Conservation (phyloP, 2,329 filamentous ascomycete genomes). For the Phialophora chinensis region DNA sequence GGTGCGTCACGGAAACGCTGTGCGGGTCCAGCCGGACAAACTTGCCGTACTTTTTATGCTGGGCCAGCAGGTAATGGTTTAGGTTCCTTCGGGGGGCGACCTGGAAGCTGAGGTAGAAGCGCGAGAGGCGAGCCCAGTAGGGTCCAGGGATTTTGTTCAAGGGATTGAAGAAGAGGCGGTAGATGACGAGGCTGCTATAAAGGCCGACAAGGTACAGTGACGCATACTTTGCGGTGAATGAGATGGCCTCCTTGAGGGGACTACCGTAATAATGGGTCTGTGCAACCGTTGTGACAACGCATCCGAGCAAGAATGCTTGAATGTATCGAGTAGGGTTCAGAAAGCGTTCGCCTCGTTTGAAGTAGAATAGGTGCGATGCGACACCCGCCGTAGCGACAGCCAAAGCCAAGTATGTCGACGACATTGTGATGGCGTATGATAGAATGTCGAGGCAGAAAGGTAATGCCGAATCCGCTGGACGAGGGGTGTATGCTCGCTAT, state of each 20-base stretch:
- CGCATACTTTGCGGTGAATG: constrained; percentile 13
- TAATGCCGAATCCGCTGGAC: neutral
- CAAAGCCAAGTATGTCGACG: constrained; percentile 11
- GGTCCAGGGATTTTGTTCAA: constrained; percentile 45
- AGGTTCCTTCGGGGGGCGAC: constrained; percentile 15
- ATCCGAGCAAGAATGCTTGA: constrained; percentile 25
- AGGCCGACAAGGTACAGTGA: constrained; percentile 26
- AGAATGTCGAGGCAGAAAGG: neutral
- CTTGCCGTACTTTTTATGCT: constrained; percentile 35
- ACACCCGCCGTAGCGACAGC: constrained; percentile 21
- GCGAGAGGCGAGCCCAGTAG: constrained; percentile 35
- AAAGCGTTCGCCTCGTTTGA: constrained; percentile 33
- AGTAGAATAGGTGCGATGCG: constrained; percentile 29
- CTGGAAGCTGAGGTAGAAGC: constrained; percentile 26
- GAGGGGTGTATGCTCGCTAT: neutral
- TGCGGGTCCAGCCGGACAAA: constrained; percentile 36
- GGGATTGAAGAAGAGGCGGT: constrained; percentile 44
- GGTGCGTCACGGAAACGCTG: constrained; percentile 34
- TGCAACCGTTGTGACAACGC: constrained; percentile 14
- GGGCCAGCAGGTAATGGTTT: constrained; percentile 21
- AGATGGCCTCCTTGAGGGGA: constrained; percentile 13
- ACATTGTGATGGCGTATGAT: constrained; percentile 6
- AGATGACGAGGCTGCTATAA: constrained; percentile 36
- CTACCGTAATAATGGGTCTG: constrained; percentile 21
- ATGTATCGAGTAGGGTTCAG: constrained; percentile 28